Base-by-base conservation (phyloP, 2,329 filamentous ascomycete genomes). In the Beauveria bassiana region DNA sequence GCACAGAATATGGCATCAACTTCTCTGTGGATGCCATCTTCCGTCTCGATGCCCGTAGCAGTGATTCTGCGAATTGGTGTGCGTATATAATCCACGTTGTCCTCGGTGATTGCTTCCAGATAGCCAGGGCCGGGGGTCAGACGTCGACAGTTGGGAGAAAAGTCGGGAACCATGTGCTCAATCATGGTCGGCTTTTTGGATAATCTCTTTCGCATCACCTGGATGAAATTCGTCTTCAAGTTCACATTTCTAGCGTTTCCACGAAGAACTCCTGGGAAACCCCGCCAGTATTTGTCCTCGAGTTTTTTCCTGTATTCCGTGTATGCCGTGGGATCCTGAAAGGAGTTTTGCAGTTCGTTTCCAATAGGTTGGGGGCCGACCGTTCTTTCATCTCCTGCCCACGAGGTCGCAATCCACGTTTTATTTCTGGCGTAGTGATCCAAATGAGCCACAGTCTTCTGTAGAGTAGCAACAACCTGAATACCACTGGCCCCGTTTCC, bases 1-100 rank as follows among this genome's bases (percentile, higher is more conserved):
- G 86, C 84, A 66, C 86, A 90, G 65, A 90, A 84, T 5, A 89
- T 75, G 16, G 84, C 83, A 63, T 89, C 86, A 0, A 87, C 84
- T 18, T 83, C 77, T 3, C 84, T 74, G 34, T 81, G 75, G 0
- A 69, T 69, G 2, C 85, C 86, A 65, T 89, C 85, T 0, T 70
- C 72, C 0, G 84, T 87, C 65, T 84, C 78, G 51, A 89, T 86
- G 0, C 85, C 85, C 0, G 76, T 83, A 43, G 75, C 73, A 0
- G 83, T 87, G 64, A 90, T 84, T 0, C 78, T 75, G 20, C 76
- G 74, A 68, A 89, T 89, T 0, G 72, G 78, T 0, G 78, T 79
- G 40, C 77, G 77, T 66, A 88, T 83, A 65, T 84, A 86, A 16
- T 78, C 77, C n/a, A 88, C 85, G 59, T 89, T 87, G 6, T 81